These are phyloP conservation scores for Eurotiales sp. DNA, from an alignment of 2,329 filamentous ascomycete genomes.

Conservation along the genomic window DNA sequence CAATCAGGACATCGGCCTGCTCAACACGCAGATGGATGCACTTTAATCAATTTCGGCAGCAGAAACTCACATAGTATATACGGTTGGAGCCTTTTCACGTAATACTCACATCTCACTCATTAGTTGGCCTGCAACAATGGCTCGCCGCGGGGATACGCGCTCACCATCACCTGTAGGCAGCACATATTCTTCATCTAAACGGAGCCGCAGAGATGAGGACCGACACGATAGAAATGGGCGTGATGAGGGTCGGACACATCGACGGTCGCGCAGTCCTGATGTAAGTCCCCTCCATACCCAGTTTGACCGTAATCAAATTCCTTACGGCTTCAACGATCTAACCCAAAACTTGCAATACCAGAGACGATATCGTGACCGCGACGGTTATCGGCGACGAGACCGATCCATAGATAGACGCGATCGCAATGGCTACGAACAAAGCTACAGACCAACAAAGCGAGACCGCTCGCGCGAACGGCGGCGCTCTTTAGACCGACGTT, in stretches of 20 bases:
- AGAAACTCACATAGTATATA: slow-evolving; percentile 5
- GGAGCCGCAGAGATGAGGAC: slow-evolving; percentile 53
- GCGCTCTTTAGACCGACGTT: slow-evolving; percentile 55
- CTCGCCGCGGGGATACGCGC: slow-evolving; percentile 63
- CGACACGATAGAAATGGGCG: slow-evolving; percentile 50
- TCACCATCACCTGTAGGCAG: slow-evolving; percentile 94
- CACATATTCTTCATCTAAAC: slow-evolving; percentile 69
- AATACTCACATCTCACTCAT: slow-evolving; percentile 43
- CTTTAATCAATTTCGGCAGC: slow-evolving; percentile 1
- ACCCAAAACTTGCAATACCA: slow-evolving; percentile 48
- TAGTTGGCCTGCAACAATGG: slow-evolving; percentile 55
- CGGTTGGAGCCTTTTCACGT: slow-evolving; percentile 33
- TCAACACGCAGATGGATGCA: slow-evolving; percentile 2
- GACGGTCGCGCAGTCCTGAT: slow-evolving; percentile 47
- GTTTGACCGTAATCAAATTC: neutral
- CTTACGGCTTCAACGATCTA: neutral
- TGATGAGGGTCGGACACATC: slow-evolving; percentile 48
- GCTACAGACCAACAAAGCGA: slow-evolving; percentile 58
- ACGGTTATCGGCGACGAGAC: slow-evolving; percentile 61
- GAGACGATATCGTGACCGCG: slow-evolving; percentile 51
- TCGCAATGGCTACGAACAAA: slow-evolving; percentile 51
- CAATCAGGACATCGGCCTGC: neutral
- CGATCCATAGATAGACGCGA: slow-evolving; percentile 57
- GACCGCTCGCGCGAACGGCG: slow-evolving; percentile 52
- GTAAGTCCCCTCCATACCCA: slow-evolving; percentile 30